phyloP scores from a whole-genome alignment of 2,329 filamentous ascomycete species.

The Rachicladosporium sp. region DNA sequence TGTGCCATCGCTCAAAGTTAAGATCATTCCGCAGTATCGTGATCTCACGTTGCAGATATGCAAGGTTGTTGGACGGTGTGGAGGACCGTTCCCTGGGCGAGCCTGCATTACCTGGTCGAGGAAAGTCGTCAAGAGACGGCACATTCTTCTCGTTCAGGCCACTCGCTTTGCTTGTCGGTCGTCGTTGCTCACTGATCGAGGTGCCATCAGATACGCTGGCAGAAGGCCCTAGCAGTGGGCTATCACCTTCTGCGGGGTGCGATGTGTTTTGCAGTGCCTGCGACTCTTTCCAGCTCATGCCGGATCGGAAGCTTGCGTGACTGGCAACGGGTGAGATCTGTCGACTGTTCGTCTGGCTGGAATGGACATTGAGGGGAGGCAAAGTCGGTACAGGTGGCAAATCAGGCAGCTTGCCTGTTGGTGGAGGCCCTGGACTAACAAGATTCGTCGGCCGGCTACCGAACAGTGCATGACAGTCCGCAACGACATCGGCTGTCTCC shows the following conservation, averaged over 20 bases:
- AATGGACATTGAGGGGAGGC: slow-evolving; percentile 18
- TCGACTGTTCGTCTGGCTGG: slow-evolving; percentile 10
- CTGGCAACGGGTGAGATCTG: slow-evolving; percentile 19
- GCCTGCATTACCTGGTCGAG: slow-evolving; percentile 8
- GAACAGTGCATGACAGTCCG: slow-evolving; percentile 64
- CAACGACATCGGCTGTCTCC: slow-evolving; percentile 67
- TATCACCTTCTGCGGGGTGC: slow-evolving; percentile 33
- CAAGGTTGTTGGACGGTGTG: slow-evolving; percentile 25
- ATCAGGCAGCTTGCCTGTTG: slow-evolving; percentile 33
- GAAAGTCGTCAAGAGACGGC: slow-evolving; percentile 16
- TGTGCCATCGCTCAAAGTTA: slow-evolving; percentile 72
- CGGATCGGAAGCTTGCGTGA: slow-evolving; percentile 19
- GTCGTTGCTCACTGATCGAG: slow-evolving; percentile 7
- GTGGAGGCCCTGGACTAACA: slow-evolving; percentile 36
- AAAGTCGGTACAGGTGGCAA: slow-evolving; percentile 29
- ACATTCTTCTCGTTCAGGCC: slow-evolving; percentile 7
- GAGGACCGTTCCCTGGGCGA: slow-evolving; percentile 8
- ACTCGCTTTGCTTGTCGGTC: slow-evolving; percentile 10
- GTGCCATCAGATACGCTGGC: slow-evolving; percentile 8
- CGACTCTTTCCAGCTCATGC: slow-evolving; percentile 42
- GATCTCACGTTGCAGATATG: slow-evolving; percentile 59
- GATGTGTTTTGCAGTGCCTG: slow-evolving; percentile 39
- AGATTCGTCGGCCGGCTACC: slow-evolving; percentile 29
- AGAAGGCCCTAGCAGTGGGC: slow-evolving; percentile 47
- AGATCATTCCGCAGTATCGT: slow-evolving; percentile 67